Evolutionary conservation across 2,329 filamentous ascomycete species (phyloP).

Genomic region (Xenoacremonium recifei): DNA sequence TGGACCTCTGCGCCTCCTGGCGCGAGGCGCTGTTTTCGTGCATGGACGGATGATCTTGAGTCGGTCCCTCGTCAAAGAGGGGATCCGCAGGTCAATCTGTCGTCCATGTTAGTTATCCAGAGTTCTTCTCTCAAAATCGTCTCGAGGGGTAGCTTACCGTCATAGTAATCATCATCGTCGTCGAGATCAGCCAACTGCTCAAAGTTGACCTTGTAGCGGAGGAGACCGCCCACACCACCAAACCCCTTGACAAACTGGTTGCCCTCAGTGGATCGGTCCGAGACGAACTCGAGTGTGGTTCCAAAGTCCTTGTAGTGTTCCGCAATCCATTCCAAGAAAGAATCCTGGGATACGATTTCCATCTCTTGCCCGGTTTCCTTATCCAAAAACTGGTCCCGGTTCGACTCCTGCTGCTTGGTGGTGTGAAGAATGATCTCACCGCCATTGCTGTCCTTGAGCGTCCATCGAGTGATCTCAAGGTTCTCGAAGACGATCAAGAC

Average conservation of each 20-base stretch:
- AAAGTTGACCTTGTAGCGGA: constrained; percentile 99
- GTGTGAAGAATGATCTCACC: constrained; percentile 77
- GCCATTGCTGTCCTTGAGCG: constrained; percentile 76
- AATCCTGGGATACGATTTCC: constrained; percentile 83
- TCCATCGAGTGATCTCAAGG: constrained; percentile 89
- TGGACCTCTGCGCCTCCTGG: constrained; percentile 39
- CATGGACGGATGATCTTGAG: constrained; percentile 58
- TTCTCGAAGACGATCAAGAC: constrained; percentile 97
- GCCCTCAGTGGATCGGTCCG: constrained; percentile 93
- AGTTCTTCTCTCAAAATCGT: not conserved
- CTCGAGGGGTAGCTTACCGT: constrained; percentile 45
- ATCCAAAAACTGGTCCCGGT: constrained; percentile 88
- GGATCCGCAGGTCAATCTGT: constrained; percentile 84
- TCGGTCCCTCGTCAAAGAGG: constrained; percentile 83
- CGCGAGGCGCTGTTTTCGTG: constrained; percentile 41
- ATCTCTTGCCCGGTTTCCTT: constrained; percentile 96
- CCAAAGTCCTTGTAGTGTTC: constrained; percentile 99
- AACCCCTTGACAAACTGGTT: constrained; percentile 99
- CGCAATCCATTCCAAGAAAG: constrained; percentile 99
- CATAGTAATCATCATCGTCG: constrained; percentile 93
- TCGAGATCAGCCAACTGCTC: constrained; percentile 95
- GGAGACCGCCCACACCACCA: constrained; percentile 93
- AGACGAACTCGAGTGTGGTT: constrained; percentile 93
- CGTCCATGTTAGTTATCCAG: constrained; percentile 8
- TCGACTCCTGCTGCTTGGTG: constrained; percentile 66